These are phyloP conservation scores for Phytophthora boehmeriae DNA, from an alignment of 352 stramenopile genomes.

Conservation along the genomic window DNA sequence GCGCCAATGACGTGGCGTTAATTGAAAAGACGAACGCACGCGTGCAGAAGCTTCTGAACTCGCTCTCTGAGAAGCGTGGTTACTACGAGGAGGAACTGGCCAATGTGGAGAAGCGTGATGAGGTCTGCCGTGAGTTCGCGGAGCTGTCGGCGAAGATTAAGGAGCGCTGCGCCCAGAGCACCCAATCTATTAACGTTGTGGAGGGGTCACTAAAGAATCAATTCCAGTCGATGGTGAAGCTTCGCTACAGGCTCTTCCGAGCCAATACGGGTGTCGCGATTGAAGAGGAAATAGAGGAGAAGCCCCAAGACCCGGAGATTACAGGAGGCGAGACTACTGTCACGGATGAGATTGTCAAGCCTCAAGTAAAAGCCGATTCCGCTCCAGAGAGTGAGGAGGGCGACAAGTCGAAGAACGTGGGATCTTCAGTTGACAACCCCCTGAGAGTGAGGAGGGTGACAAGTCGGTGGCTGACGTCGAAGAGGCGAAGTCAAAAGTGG, in stretches of 20 bases:
- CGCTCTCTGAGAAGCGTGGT: constrained; percentile 71
- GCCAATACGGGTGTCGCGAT: constrained; percentile 51
- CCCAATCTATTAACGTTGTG: constrained; percentile 79
- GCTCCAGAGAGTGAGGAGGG: constrained; percentile 36
- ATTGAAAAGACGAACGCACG: constrained; percentile 80
- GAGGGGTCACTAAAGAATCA: constrained; percentile 80
- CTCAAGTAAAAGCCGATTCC: constrained; percentile 15
- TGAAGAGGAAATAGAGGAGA: constrained; percentile 45
- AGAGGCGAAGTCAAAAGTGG: constrained; percentile 32
- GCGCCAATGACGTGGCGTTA: constrained; percentile 58
- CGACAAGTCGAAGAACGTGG: constrained; percentile 27
- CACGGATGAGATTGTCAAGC: constrained; percentile 16
- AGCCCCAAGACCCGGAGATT: constrained; percentile 41
- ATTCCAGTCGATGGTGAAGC: constrained; percentile 78
- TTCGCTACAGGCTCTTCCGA: constrained; percentile 74
- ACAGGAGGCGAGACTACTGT: constrained; percentile 31
- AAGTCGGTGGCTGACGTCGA: constrained; percentile 25
- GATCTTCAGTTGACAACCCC: constrained; percentile 3
- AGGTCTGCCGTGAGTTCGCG: constrained; percentile 79
- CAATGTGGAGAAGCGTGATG: constrained; percentile 78
- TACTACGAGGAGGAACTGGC: constrained; percentile 79
- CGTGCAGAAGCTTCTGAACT: constrained; percentile 71
- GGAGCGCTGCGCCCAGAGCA: constrained; percentile 74
- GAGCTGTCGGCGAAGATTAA: constrained; percentile 76
- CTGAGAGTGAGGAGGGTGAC: constrained; percentile 6